Percentiles rank a stretch among this genome's conserved stretches.
Conservation (phyloP, 768 basidiomycete species). For the Pholiota molesta region DNA sequence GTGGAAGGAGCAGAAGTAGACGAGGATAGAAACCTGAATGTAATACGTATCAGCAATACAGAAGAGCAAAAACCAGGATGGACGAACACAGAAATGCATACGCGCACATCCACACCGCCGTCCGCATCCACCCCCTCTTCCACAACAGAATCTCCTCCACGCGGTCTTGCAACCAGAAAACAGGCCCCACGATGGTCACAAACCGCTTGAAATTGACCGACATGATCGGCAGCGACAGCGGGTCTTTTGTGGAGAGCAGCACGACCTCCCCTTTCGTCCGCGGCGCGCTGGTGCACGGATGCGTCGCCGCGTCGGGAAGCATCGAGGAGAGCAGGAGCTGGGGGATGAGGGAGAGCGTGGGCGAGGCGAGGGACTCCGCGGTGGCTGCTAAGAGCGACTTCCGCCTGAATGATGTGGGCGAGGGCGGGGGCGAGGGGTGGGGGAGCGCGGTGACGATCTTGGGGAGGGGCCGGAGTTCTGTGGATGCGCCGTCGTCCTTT, state of each 20-base stretch:
- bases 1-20: constrained; percentile 70
- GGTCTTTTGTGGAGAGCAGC: constrained; percentile 62
- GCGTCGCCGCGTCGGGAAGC: constrained; percentile 17
- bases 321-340: constrained; percentile 40
- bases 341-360: constrained; percentile 37
- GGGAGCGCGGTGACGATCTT: constrained; percentile 48
- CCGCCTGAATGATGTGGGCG: constrained; percentile 27
- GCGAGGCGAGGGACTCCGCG: constrained; percentile 28
- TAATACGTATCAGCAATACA: background rate
- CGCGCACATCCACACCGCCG: constrained; percentile 71
- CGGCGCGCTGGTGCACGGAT: constrained; percentile 23
- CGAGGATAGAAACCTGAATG: constrained; percentile 77
- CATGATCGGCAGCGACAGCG: constrained; percentile 77
- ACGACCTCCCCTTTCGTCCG: constrained; percentile 29
- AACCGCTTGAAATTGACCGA: constrained; percentile 84
- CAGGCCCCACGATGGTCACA: constrained; percentile 69
- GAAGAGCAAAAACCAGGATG: background rate
- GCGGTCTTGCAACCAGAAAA: constrained; percentile 91
- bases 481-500: constrained; percentile 11
- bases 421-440: constrained; percentile 36
- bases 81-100: constrained; percentile 82
- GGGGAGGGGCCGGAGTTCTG: constrained; percentile 41
- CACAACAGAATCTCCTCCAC: constrained; percentile 85
- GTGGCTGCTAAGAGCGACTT: constrained; percentile 24
- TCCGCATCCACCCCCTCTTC: constrained; percentile 75